Conservation (phyloP, 768 basidiomycete species). For the Termitomyces sp. region DNA sequence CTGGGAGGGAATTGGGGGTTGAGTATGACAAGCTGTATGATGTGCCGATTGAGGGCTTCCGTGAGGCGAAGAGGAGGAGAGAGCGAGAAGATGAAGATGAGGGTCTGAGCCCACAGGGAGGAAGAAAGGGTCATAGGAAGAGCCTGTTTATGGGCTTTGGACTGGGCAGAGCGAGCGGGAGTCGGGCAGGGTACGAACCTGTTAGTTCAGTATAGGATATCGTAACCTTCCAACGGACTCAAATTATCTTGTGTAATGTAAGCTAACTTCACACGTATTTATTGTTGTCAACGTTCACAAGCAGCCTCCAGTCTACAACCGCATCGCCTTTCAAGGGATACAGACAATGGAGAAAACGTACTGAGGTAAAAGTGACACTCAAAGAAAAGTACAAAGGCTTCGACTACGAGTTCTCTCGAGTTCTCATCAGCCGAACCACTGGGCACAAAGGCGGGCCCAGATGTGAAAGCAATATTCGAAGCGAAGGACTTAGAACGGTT, state of each 20-base stretch:
- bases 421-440: too few relatives aligned
- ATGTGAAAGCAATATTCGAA: too few relatives aligned
- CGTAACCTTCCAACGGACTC: background rate
- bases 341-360: too few relatives aligned
- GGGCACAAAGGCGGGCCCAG: too few relatives aligned
- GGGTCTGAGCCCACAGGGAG: slow-evolving; percentile 16
- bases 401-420: too few relatives aligned
- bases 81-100: slow-evolving; percentile 57
- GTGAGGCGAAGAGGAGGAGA: slow-evolving; percentile 59
- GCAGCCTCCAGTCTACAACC: background rate
- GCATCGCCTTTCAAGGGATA: background rate
- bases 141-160: slow-evolving; percentile 53
- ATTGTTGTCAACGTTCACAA: background rate
- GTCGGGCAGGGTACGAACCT: slow-evolving; percentile 58
- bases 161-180: slow-evolving; percentile 42
- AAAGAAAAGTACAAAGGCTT: too few relatives aligned
- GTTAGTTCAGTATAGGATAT: slow-evolving; percentile 47
- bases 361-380: too few relatives aligned
- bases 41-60: slow-evolving; percentile 81
- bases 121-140: slow-evolving; percentile 33
- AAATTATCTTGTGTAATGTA: slow-evolving; percentile 1
- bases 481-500: too few relatives aligned
- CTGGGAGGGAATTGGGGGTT: slow-evolving; percentile 79
- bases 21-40: slow-evolving; percentile 89
- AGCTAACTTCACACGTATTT: background rate